These are phyloP conservation scores for Cryptosporidium felis DNA, from an alignment of 169 alveolate genomes.

Conservation along the genomic window DNA sequence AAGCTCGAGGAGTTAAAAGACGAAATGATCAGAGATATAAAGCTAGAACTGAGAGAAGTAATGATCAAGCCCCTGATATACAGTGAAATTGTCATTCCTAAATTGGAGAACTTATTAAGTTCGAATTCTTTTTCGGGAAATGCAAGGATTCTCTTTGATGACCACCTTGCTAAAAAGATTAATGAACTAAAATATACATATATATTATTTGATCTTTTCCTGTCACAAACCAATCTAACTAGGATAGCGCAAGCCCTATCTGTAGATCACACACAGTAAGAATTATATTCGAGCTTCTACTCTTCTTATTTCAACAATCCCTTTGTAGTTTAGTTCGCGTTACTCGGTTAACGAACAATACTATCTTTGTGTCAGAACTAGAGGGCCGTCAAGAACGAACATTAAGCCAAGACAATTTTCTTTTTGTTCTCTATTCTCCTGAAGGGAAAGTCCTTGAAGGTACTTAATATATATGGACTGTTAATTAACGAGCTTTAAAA, in stretches of 20 bases:
- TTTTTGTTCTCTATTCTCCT: too few relatives aligned
- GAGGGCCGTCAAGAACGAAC: too few relatives aligned
- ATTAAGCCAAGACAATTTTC: too few relatives aligned
- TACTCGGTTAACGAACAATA: too few relatives aligned
- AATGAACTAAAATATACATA: slow-evolving; percentile 51
- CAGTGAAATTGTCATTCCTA: slow-evolving; percentile 28
- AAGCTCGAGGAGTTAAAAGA: background rate
- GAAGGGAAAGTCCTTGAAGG: too few relatives aligned
- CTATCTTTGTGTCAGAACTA: too few relatives aligned
- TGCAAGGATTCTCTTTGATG: slow-evolving; percentile 54
- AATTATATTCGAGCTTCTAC: too few relatives aligned
- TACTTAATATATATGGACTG: too few relatives aligned
- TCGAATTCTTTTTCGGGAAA: slow-evolving; percentile 21
- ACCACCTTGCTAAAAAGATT: slow-evolving; percentile 15
- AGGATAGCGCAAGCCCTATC: slow-evolving; percentile 5
- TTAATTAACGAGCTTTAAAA: too few relatives aligned
- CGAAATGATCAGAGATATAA: slow-evolving; percentile 25
- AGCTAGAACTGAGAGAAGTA: slow-evolving; percentile 30
- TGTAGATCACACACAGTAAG: too few relatives aligned
- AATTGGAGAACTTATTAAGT: slow-evolving; percentile 13
- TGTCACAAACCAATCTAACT: slow-evolving; percentile 7
- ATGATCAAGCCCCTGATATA: slow-evolving; percentile 29
- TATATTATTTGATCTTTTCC: background rate
- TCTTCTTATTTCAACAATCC: too few relatives aligned
- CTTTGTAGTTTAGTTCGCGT: too few relatives aligned